Percentiles rank a stretch among this genome's conserved stretches.
phyloP scores from a whole-genome alignment of 495 filamentous ascomycete species.

The Schizothecium vesticola region DNA sequence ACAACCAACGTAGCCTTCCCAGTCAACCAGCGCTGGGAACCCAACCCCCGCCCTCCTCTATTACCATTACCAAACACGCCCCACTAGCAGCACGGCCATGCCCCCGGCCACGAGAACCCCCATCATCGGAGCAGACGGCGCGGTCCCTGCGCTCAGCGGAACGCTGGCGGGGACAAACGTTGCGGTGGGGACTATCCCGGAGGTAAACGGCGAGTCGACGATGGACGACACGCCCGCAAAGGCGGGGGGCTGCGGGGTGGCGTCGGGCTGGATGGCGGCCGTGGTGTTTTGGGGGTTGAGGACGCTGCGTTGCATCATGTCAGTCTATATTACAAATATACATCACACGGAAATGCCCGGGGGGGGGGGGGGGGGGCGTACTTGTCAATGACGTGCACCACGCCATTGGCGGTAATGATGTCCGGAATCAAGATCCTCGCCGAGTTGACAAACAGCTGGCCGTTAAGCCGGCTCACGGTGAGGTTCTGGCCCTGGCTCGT shows the following conservation, averaged over 20 bases:
- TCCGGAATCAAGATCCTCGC: slow-evolving; percentile 43
- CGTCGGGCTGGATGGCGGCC: slow-evolving; percentile 23
- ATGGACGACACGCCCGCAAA: slow-evolving; percentile 29
- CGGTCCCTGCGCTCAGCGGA: slow-evolving; percentile 11
- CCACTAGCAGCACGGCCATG: slow-evolving; percentile 7
- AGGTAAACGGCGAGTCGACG: slow-evolving; percentile 35
- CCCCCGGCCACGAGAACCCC: slow-evolving; percentile 9
- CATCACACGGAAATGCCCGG: background rate
- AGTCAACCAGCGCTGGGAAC: background rate
- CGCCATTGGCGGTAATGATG: slow-evolving; percentile 47
- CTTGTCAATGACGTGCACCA: slow-evolving; percentile 51
- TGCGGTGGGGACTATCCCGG: slow-evolving; percentile 33
- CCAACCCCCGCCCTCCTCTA: background rate
- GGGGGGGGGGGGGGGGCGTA: slow-evolving; percentile 6
- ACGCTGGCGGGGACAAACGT: slow-evolving; percentile 33
- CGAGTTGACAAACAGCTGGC: slow-evolving; percentile 46
- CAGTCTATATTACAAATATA: background rate
- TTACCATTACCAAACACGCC: background rate
- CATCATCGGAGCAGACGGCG: background rate
- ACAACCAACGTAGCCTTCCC: background rate
- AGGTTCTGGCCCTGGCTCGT: slow-evolving; percentile 32
- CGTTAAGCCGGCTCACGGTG: slow-evolving; percentile 36
- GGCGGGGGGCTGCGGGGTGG: slow-evolving; percentile 32
- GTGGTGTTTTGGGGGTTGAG: slow-evolving; percentile 29
- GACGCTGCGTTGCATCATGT: slow-evolving; percentile 8